Evolutionary conservation across 345 rosid genomes (phyloP).

Genomic region (Ceriops zippeliana): DNA sequence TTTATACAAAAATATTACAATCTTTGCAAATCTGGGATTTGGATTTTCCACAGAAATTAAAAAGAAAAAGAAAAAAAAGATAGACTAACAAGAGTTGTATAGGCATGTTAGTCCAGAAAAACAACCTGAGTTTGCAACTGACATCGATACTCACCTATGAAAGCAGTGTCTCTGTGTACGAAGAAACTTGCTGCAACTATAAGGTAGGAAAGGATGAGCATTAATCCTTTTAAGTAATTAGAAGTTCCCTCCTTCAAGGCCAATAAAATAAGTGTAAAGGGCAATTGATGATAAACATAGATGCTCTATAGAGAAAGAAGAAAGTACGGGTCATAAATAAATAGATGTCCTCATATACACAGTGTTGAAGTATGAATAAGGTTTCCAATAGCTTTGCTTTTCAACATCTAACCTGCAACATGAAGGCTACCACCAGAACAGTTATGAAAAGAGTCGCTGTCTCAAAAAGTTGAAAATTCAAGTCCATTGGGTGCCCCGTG

Average conservation of each 20-base stretch:
- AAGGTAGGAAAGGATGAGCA: slow-evolving; percentile 20
- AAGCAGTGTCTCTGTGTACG: slow-evolving; percentile 9
- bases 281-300: background rate
- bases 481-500: slow-evolving; percentile 23
- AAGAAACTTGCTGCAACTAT: slow-evolving; percentile 22
- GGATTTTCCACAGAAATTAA: too few relatives aligned
- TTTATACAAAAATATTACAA: too few relatives aligned
- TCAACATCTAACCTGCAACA: slow-evolving; percentile 17
- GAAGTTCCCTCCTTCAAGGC: slow-evolving; percentile 22
- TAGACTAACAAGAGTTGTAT: too few relatives aligned
- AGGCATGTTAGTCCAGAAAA: background rate
- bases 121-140: background rate
- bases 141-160: background rate
- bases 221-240: slow-evolving; percentile 22
- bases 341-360: too few relatives aligned
- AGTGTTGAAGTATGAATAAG: too few relatives aligned
- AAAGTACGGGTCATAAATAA: too few relatives aligned
- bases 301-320: too few relatives aligned
- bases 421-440: slow-evolving; percentile 22
- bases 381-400: background rate
- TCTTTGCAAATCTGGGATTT: too few relatives aligned
- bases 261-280: slow-evolving; percentile 5
- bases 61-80: too few relatives aligned
- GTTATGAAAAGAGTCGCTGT: slow-evolving; percentile 24
- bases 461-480: slow-evolving; percentile 26